phyloP scores from a whole-genome alignment of 2,329 filamentous ascomycete species.

The Chrysosphaeria jannelii region DNA sequence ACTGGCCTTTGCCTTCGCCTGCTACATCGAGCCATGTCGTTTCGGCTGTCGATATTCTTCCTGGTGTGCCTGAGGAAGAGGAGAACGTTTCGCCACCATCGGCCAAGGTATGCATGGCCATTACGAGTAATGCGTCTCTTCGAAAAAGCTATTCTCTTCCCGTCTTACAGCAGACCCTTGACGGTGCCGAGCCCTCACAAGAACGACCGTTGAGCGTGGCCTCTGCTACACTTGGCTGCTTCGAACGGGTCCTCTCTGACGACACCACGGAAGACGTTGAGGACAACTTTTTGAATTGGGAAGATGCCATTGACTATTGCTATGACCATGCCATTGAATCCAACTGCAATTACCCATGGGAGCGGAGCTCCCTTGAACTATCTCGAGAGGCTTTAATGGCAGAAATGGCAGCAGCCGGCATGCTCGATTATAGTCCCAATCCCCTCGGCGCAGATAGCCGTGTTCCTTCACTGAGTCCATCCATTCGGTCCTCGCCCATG shows the following conservation, averaged over 20 bases:
- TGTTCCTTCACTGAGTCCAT: conserved; percentile 19
- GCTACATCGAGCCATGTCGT: conserved; percentile 5
- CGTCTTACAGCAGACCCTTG: conserved; percentile 18
- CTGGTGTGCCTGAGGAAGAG: conserved; percentile 33
- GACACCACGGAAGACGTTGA: conserved; percentile 3
- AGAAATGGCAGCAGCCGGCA: too few species aligned
- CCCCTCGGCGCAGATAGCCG: conserved; percentile 11
- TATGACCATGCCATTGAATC: conserved; percentile 39
- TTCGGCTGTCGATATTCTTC: conserved; percentile 14
- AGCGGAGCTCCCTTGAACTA: conserved; percentile 6
- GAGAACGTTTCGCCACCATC: conserved; percentile 13
- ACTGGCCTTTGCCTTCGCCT: conserved; percentile 14
- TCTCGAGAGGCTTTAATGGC: too few species aligned
- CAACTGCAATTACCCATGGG: conserved; percentile 35
- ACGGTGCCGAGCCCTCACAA: too few species aligned
- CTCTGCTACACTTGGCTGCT: conserved; percentile 20
- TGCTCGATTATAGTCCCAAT: conserved; percentile 2
- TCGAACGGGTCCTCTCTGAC: conserved; percentile 9
- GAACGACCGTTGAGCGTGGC: conserved; percentile 13
- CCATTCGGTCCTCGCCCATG: conserved; percentile 10
- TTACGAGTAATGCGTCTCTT: conserved; percentile 18
- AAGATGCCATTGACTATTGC: conserved; percentile 40
- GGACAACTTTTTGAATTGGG: conserved; percentile 22
- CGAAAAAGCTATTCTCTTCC: conserved; percentile 25
- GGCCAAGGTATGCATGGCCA: conserved; percentile 13